Evolutionary conservation across 1,284 basidiomycete species (phyloP).

Genomic region (Tilletia walkeri): DNA sequence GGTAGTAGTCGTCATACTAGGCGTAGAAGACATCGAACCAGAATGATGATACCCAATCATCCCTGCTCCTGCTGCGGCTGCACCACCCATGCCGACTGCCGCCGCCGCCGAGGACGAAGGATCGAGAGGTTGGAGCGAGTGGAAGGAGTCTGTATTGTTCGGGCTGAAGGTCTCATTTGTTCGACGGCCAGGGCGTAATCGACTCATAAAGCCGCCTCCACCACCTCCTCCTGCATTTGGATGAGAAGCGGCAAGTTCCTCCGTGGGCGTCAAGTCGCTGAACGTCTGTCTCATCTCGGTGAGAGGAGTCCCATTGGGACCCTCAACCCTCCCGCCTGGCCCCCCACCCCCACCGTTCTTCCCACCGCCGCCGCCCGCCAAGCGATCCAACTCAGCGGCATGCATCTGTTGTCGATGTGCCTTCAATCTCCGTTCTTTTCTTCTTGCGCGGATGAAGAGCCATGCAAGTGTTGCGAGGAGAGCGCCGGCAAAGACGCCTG

Average conservation of each 20-base stretch:
- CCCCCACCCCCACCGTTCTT: too few relatives aligned
- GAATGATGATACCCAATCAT: neutral
- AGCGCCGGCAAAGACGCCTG: conserved; percentile 23
- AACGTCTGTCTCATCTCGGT: conserved; percentile 14
- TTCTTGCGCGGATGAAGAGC: conserved; percentile 28
- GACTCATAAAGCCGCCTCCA: conserved; percentile 9
- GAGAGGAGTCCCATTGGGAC: neutral
- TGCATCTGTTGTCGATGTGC: neutral
- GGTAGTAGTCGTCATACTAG: neutral
- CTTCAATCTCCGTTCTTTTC: neutral
- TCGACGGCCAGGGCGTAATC: neutral
- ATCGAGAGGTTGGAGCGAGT: conserved; percentile 7
- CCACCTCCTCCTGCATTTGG: neutral
- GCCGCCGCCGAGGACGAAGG: neutral
- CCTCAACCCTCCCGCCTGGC: too few relatives aligned
- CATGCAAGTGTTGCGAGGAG: conserved; percentile 29
- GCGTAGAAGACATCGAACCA: neutral
- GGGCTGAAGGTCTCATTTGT: neutral
- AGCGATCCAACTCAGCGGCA: neutral
- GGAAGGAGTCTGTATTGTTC: conserved; percentile 10
- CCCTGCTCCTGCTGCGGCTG: too few relatives aligned
- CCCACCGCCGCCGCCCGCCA: neutral
- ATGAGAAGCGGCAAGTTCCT: neutral
- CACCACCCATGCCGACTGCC: neutral
- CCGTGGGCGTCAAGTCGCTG: conserved; percentile 1